A percentile compares a stretch with the other conserved stretches of the same genome.
Evolutionary conservation across 805 yeast genomes (phyloP).

Genomic region (Candida quercuum): DNA sequence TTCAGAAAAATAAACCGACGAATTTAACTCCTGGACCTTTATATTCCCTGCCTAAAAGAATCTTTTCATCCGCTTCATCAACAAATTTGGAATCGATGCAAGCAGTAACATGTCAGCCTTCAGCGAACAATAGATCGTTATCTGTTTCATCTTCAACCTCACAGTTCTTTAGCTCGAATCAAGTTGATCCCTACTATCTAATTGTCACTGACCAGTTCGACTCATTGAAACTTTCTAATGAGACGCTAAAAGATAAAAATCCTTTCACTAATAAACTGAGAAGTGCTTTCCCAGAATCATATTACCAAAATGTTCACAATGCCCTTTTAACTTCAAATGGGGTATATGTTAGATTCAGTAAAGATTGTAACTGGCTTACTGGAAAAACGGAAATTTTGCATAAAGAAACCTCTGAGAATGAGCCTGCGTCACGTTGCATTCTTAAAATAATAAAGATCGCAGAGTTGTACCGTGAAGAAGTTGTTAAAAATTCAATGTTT

Average conservation of each 20-base stretch:
- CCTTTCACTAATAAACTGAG: conserved; percentile 9
- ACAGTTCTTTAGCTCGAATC: conserved; percentile 16
- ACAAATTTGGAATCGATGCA: conserved; percentile 11
- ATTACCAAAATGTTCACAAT: conserved; percentile 5
- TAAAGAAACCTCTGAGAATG: neutral
- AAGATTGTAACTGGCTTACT: conserved; percentile 21
- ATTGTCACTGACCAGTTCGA: conserved; percentile 25
- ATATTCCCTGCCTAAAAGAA: conserved; percentile 17
- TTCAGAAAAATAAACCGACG: conserved; percentile 33
- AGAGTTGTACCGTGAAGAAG: conserved; percentile 35
- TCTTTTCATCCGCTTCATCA: conserved; percentile 21
- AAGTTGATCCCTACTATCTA: conserved; percentile 32
- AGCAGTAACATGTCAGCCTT: neutral
- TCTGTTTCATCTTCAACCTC: conserved; percentile 22
- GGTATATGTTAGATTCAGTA: conserved; percentile 27
- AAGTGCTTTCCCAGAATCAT: conserved; percentile 7
- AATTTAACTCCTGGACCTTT: neutral
- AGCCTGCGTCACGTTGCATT: conserved; percentile 3
- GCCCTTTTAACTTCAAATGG: conserved; percentile 25
- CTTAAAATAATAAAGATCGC: conserved; percentile 36
- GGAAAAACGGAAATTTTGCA: conserved; percentile 20
- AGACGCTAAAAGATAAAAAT: conserved; percentile 4
- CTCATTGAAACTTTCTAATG: conserved; percentile 17
- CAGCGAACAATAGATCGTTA: conserved; percentile 9
- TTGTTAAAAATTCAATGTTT: conserved; percentile 24